Percentiles rank a stretch among this genome's conserved stretches.
Conservation (phyloP, 148 eudicot genomes). For the Nepenthes gracilis region DNA sequence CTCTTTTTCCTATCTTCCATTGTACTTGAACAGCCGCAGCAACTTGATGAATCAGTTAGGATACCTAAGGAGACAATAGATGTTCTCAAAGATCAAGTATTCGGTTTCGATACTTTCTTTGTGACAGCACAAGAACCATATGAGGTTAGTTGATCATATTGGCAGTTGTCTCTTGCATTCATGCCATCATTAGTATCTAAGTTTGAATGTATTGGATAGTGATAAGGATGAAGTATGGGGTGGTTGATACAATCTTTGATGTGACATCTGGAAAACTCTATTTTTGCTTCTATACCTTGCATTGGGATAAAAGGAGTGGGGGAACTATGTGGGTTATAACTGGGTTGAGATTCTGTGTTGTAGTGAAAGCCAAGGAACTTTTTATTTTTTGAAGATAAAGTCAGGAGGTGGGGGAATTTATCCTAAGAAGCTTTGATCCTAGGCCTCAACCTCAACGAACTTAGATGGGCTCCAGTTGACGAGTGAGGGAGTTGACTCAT, state of each 20-base stretch:
- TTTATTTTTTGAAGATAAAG: no score
- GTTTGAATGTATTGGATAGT: neutral
- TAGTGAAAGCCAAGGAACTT: no score
- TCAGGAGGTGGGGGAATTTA: no score
- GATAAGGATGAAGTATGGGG: neutral
- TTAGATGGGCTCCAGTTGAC: no score
- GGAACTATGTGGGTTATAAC: no score
- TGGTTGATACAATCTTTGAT: neutral
- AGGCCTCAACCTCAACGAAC: no score
- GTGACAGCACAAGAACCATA: conserved; percentile 95
- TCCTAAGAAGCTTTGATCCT: no score
- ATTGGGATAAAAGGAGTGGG: no score
- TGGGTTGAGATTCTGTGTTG: no score
- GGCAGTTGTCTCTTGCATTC: neutral
- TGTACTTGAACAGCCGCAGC: conserved; percentile 39
- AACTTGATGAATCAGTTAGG: conserved; percentile 56
- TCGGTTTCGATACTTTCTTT: conserved; percentile 94
- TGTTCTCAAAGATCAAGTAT: conserved; percentile 77
- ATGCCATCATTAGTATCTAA: neutral
- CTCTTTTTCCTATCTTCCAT: neutral
- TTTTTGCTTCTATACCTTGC: no score
- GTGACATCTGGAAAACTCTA: no score
- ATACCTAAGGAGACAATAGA: conserved; percentile 88
- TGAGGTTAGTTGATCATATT: conserved; percentile 45
- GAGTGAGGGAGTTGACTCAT: no score